These are phyloP conservation scores for Bimuria novae-zelandiae DNA, from an alignment of 2,329 filamentous ascomycete genomes.

Conservation along the genomic window DNA sequence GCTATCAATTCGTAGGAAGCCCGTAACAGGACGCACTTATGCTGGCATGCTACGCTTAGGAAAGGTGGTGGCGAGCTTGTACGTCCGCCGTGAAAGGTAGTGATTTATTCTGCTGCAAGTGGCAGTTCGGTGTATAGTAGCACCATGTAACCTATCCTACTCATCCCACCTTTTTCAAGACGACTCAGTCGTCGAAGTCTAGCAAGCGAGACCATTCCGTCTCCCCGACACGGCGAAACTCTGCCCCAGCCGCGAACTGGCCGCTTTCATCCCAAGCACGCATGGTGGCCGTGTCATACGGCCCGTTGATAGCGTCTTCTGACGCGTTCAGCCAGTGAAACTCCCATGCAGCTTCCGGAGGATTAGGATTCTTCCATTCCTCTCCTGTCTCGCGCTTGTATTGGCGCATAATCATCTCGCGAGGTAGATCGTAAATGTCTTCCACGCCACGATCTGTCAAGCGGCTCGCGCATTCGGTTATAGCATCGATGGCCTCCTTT, in stretches of 20 bases:
- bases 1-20: too few species aligned
- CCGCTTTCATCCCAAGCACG: conserved; percentile 87
- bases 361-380: conserved; percentile 69
- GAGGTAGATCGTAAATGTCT: conserved; percentile 90
- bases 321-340: conserved; percentile 90
- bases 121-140: not conserved
- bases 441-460: conserved; percentile 80
- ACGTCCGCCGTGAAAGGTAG: not conserved
- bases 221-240: conserved; percentile 51
- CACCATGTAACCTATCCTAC: conserved; percentile 1
- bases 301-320: conserved; percentile 80
- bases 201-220: conserved; percentile 50
- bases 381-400: conserved; percentile 86
- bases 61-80: not conserved
- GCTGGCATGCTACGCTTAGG: not conserved
- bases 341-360: conserved; percentile 70
- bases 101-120: not conserved
- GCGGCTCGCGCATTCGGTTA: conserved; percentile 89
- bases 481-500: conserved; percentile 74
- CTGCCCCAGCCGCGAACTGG: conserved; percentile 90
- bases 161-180: not conserved
- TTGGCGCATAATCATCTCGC: conserved; percentile 81
- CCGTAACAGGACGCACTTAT: not conserved
- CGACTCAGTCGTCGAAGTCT: conserved; percentile 39
- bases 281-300: conserved; percentile 86